These are phyloP conservation scores for Aspergillus tanneri DNA, from an alignment of 2,329 filamentous ascomycete species.

Conservation along the genomic window DNA sequence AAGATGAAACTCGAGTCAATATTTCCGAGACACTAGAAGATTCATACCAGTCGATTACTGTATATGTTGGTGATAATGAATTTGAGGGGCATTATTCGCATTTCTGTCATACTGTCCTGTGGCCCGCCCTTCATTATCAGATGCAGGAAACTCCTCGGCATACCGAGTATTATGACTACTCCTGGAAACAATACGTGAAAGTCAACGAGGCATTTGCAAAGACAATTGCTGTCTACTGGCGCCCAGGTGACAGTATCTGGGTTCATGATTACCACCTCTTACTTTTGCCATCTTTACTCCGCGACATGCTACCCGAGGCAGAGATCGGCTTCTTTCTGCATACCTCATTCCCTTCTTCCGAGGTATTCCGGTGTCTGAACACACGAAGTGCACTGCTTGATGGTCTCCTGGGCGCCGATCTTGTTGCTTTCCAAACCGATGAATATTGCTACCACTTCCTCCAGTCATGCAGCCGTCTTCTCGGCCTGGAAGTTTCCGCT, in stretches of 20 bases:
- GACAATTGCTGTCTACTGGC: conserved; percentile 83
- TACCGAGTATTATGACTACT: conserved; percentile 95
- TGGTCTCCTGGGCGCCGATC: conserved; percentile 86
- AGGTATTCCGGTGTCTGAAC: conserved; percentile 87
- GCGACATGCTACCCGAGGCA: conserved; percentile 76
- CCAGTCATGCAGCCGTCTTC: conserved; percentile 85
- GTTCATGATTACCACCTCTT: conserved; percentile 93
- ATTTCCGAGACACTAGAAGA: conserved; percentile 78
- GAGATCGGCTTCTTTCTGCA: conserved; percentile 96
- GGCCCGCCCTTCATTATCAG: conserved; percentile 96
- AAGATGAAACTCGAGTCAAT: conserved; percentile 71
- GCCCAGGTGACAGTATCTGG: conserved; percentile 88
- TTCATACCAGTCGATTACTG: conserved; percentile 76
- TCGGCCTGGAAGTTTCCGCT: conserved; percentile 78
- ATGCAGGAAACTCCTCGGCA: conserved; percentile 95
- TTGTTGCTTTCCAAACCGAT: conserved; percentile 87
- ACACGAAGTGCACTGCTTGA: conserved; percentile 80
- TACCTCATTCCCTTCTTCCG: conserved; percentile 90
- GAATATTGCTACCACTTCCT: conserved; percentile 93
- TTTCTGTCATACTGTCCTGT: conserved; percentile 93
- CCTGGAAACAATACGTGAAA: conserved; percentile 88
- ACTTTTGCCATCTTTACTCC: conserved; percentile 79
- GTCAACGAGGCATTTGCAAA: conserved; percentile 92
- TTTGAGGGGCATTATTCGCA: conserved; percentile 92
- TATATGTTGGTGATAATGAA: conserved; percentile 85